Base-by-base conservation (phyloP, 2,329 filamentous ascomycete genomes). In the Xylaria sp. region DNA sequence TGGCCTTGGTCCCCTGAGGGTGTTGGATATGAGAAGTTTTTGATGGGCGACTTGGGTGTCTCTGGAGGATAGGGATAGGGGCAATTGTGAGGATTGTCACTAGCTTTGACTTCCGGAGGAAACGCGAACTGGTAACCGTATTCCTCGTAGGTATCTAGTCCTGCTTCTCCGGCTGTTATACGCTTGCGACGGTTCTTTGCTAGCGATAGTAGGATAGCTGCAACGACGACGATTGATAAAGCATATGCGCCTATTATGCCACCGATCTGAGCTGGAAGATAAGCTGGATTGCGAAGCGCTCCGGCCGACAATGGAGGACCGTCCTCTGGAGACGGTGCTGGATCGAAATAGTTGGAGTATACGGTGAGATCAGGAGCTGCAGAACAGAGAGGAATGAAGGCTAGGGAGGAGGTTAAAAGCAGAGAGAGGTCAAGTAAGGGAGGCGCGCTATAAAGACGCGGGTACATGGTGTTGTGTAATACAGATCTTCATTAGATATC, bases 211-310 rank as follows among this genome's bases (percentile, higher is more conserved):
- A 94, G 82, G 53, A 87, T 81, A 38, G 88, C 82, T 73, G 92
- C 90, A 73, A 96, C 88, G 73, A 96, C 79, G 74, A 93, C 84
- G 75, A 96, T 85, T 39, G 89, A 92, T 67, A 93, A 79, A 65
- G 94, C 85, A 87, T 97, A 97, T 66, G 92, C 90, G 68, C 90
- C 93, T 66, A 95, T 86, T 67, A 98, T 92, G 71, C 90, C 93
- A 70, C 92, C 91, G 72, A 97, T 90, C 79, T 97, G 91, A 66
- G 89, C 90, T 20, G 94, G 93, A 25, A 97, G 87, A 63, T 91
- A 88, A 20, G 85, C 80, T 69, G 82, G 81, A 77, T 94, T 84
- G 73, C 88, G 83, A 55, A 88, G 78, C 42, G 89, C 87, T 73
- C 84, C 79, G 62, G 83, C 83, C 45, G 89, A 89, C 50, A 89